Evolutionary conservation across 2,329 filamentous ascomycete genomes (phyloP), one percentile per base, ranked within the genome.

Genomic region (Penicillium corylophilum): DNA sequence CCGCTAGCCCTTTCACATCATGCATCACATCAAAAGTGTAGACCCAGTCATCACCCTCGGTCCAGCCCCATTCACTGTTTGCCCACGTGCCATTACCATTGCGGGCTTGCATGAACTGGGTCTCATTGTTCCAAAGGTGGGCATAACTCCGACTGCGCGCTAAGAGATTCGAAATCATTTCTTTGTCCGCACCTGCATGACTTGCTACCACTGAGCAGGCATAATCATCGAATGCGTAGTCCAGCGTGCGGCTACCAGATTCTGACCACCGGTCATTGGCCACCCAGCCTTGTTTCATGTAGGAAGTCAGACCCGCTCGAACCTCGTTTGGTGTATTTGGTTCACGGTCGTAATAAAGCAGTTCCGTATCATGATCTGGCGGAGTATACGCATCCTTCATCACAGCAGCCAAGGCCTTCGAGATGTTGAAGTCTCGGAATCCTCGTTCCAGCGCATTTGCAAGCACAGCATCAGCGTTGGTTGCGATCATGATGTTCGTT

Each of bases 401-500:
- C 1, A 78, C 76, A 0, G 71, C 76, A 10, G 63, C 48, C 76
- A 76, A 79, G 0, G 75, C 74, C 38, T 73, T 74, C 3, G 51
- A 35, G n/a, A 77, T 55, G 39, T 78, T 65, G 40, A 79, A 79
- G 15, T 62, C 67, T 1, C 60, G 64, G 54, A 79, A 79, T 2
- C 73, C 74, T 5, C 74, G 68, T 9, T 66, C 62, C 0, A 78
- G 64, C 0, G 77, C 76, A 49, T 79, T 79, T n/a, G 77, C 73
- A 3, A 79, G 61, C 2, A 79, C 73, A 1, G 71, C 76, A 43
- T 79, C 76, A 13, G 74, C 76, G 50, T 79, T 76, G 0, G 76
- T 78, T 1, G 75, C 75, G 31, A 79, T 76, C 77, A 79, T 79
- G 53, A 77, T 78, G 60, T 79, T 79, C 1, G 75, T 79, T 55